Evolutionary conservation across 202 grass and related monocot species (phyloP), one percentile per base, ranked within the genome.

Genomic region (Miscanthus sacchariflorus): DNA sequence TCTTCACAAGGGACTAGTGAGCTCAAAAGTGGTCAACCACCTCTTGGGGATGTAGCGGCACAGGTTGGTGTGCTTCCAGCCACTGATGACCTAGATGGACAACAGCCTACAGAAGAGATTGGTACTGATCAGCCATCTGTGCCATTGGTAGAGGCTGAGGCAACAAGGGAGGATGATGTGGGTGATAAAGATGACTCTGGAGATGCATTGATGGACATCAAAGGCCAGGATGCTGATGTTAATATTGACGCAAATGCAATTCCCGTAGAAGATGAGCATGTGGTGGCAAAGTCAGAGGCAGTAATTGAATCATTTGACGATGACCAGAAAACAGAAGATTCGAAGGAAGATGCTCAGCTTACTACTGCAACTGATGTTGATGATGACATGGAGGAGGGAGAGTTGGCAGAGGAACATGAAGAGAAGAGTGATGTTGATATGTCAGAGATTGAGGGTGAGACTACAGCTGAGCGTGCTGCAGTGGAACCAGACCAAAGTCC

Each of bases 381-480:
- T 12, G 94, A 96, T 50, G 94, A 96, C 24, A 93, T 83, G 84
- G 97, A 99, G 69, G 97, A 99, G 68, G 97, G 94, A 2, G 97
- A 99, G 84, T 71, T 93, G 82, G 84, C 79, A 0, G 93, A 95
- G 38, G 97, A 99, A 72, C 82, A 83, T 28, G 97, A 99, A 69
- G 92, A 91, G 74, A 90, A 88, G 36, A 90, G 77, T 91, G 93
- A 94, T 18, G 70, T 87, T 43, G 87, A 94, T 65, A 50, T 72
- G 76, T 79, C 79, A 44, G 95, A 94, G 84, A 83, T 78, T 74
- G 87, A 93, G 73, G 85, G 88, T 76, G 85, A 89, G 45, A 79
- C 58, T 27, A 74, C 54, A 49, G 72, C 85, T 49, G 93, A 95
- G 33, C 88, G 80, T 79, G 45, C 70, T 80, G 80, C 9, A 9